These are phyloP conservation scores for Podospora anserina DNA, from an alignment of 495 filamentous ascomycete genomes.

Conservation along the genomic window DNA sequence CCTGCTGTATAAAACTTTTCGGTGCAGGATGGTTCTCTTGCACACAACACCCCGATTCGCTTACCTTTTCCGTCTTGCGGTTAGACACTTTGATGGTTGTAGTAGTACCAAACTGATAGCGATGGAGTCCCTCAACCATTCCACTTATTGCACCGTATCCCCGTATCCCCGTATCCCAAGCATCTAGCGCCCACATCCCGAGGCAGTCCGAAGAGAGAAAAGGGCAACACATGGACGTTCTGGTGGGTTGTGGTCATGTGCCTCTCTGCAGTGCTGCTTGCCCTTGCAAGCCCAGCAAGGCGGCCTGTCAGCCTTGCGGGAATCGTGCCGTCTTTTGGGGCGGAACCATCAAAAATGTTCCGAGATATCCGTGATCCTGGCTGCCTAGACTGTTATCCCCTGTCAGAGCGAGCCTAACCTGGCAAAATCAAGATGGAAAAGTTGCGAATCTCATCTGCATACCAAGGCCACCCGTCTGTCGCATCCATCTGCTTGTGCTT, in stretches of 20 bases:
- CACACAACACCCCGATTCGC: not conserved
- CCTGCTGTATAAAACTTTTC: not conserved
- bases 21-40: not conserved
- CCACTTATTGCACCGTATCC: not conserved
- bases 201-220: not conserved
- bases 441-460: not conserved
- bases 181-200: not conserved
- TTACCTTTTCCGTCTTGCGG: conserved; percentile 4
- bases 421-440: not conserved
- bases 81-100: not conserved
- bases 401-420: not conserved
- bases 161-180: not conserved
- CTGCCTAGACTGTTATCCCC: not conserved
- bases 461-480: not conserved
- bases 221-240: not conserved
- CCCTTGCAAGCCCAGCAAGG: conserved; percentile 4
- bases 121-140: not conserved
- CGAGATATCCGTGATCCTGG: conserved; percentile 13
- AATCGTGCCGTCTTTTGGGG: not conserved
- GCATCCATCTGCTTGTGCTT: not conserved
- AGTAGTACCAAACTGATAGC: not conserved
- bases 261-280: not conserved
- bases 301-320: conserved; percentile 11
- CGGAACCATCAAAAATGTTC: conserved; percentile 5
- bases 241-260: not conserved